A percentile compares a stretch with the other conserved stretches of the same genome.
Conservation (phyloP, 345 rosid species). For the Garcia nutans region DNA sequence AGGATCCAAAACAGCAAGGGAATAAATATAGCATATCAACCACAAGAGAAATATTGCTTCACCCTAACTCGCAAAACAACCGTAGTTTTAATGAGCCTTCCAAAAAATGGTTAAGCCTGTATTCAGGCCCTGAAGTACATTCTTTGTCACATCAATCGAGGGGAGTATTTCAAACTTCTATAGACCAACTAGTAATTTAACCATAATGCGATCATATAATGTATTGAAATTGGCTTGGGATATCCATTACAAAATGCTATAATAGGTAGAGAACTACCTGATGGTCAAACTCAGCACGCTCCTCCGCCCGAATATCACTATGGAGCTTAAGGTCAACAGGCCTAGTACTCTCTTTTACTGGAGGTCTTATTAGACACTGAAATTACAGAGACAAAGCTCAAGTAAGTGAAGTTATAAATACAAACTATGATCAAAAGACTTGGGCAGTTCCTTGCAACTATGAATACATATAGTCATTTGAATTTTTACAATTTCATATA, state of each 20-base stretch:
- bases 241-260: background rate
- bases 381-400: conserved; percentile 17
- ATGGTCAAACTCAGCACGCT: conserved; percentile 86
- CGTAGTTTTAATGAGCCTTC: too few species aligned
- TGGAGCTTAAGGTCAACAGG: conserved; percentile 71
- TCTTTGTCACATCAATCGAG: too few species aligned
- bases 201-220: background rate
- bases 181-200: too few species aligned
- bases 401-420: background rate
- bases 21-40: too few species aligned
- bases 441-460: background rate
- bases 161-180: too few species aligned
- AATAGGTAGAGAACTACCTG: conserved; percentile 43
- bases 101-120: too few species aligned
- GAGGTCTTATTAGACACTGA: conserved; percentile 68
- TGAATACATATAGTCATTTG: background rate
- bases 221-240: background rate
- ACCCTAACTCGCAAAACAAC: too few species aligned
- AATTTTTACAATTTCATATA: background rate
- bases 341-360: conserved; percentile 67
- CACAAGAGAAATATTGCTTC: too few species aligned
- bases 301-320: conserved; percentile 74
- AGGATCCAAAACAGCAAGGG: too few species aligned
- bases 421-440: background rate
- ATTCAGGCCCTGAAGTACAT: too few species aligned